phyloP scores from a whole-genome alignment of 2,329 filamentous ascomycete species.

The Nigrospora sphaerica region DNA sequence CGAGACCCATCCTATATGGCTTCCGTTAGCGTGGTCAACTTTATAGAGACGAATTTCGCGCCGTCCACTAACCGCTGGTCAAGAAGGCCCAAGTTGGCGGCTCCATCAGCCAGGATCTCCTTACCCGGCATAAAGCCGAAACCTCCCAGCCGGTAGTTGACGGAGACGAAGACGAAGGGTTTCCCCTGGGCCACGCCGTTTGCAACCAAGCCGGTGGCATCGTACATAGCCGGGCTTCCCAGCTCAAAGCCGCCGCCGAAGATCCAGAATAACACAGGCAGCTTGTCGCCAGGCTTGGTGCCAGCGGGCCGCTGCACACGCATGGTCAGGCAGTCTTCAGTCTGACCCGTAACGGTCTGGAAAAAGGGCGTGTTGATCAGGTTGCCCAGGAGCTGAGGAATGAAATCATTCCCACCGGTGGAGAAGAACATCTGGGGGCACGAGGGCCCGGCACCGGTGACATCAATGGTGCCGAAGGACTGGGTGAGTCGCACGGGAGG shows the following conservation, averaged over 20 bases:
- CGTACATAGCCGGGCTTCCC: slow-evolving; percentile 38
- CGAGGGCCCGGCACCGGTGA: slow-evolving; percentile 48
- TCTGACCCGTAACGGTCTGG: slow-evolving; percentile 43
- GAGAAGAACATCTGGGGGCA: slow-evolving; percentile 69
- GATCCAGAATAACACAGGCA: slow-evolving; percentile 67
- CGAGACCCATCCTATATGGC: slow-evolving; percentile 46
- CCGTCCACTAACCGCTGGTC: slow-evolving; percentile 46
- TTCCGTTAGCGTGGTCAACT: background rate
- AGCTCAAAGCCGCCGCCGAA: slow-evolving; percentile 60
- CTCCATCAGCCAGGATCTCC: slow-evolving; percentile 60
- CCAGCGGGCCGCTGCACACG: slow-evolving; percentile 53
- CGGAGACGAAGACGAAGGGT: slow-evolving; percentile 66
- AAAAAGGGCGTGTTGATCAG: slow-evolving; percentile 51
- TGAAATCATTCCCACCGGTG: slow-evolving; percentile 18
- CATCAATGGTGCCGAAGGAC: slow-evolving; percentile 53
- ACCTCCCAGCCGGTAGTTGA: slow-evolving; percentile 71
- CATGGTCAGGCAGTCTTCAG: slow-evolving; percentile 59
- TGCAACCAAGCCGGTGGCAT: slow-evolving; percentile 38
- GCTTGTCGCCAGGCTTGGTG: slow-evolving; percentile 43
- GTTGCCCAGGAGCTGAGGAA: slow-evolving; percentile 33
- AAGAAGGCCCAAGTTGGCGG: slow-evolving; percentile 62
- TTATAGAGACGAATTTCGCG: background rate
- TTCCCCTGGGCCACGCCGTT: slow-evolving; percentile 41
- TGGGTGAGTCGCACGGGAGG: slow-evolving; percentile 56
- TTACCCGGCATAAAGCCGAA: slow-evolving; percentile 69